phyloP scores from a whole-genome alignment of 345 rosid species.

The Gossypium bickii region DNA sequence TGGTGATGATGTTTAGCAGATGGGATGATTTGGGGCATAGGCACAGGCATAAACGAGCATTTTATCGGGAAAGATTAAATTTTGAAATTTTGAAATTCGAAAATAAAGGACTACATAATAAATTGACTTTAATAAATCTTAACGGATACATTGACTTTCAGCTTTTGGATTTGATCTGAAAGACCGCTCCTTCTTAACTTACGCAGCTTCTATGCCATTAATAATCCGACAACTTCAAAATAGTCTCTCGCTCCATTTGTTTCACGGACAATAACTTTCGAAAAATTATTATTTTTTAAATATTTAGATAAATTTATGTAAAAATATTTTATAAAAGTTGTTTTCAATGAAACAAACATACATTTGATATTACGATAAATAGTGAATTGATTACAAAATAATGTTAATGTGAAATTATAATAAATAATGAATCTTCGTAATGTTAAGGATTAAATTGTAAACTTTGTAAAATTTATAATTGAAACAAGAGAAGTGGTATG shows the following conservation, averaged over 20 bases:
- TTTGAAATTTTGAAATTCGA: conserved; percentile 52
- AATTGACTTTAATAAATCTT: conserved; percentile 6
- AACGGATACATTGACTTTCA: conserved; percentile 30
- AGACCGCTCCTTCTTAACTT: not conserved
- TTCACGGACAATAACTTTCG: fast-evolving
- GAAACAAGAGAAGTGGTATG: no score
- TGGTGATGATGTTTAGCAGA: not conserved
- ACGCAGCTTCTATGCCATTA: not conserved
- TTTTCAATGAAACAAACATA: no score
- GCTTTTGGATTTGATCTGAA: not conserved
- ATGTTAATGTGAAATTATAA: no score
- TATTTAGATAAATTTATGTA: fast-evolving
- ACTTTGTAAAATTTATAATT: no score
- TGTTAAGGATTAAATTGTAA: no score
- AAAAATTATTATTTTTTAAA: no score
- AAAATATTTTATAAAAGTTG: no score
- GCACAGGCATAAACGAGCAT: not conserved
- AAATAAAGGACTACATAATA: not conserved
- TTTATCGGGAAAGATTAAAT: conserved; percentile 1
- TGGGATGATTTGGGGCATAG: not conserved
- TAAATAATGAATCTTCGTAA: no score
- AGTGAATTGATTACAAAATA: no score
- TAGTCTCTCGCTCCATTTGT: no score
- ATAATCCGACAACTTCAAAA: no score
- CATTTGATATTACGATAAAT: no score